phyloP scores from a whole-genome alignment of 192 early-diverging fungal genomes.

The Backusella tarrabulga region DNA sequence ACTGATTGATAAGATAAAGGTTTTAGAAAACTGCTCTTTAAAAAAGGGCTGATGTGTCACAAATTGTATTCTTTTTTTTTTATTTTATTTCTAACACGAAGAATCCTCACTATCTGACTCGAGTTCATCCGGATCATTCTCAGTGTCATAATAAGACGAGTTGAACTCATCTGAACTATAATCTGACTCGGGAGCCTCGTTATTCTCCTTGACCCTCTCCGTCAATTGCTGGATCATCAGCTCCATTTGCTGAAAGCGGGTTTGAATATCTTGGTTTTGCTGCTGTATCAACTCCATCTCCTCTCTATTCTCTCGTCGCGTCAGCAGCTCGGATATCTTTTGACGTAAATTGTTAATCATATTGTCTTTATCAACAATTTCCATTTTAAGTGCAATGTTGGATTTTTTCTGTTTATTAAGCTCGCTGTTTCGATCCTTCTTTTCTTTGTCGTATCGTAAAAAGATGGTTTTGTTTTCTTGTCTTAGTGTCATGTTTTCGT shows the following conservation, averaged over 20 bases:
- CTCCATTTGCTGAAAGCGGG: neutral
- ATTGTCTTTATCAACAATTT: neutral
- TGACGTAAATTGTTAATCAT: neutral
- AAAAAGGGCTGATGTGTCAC: no score
- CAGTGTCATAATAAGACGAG: neutral
- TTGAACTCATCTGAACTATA: neutral
- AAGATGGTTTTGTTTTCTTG: neutral
- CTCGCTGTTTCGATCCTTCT: neutral
- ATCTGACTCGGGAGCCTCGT: neutral
- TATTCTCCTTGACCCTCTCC: neutral
- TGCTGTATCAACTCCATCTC: neutral
- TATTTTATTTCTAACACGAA: neutral
- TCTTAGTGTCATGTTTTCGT: neutral
- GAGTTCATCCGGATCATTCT: neutral
- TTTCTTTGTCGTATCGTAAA: neutral
- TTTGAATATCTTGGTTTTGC: neutral
- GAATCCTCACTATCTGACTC: neutral
- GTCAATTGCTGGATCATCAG: neutral
- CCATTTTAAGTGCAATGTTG: neutral
- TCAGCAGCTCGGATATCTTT: neutral
- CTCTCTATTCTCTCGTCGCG: neutral
- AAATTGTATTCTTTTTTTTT: neutral
- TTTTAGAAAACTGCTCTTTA: no score
- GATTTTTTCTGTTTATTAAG: neutral
- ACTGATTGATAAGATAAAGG: no score